These are phyloP conservation scores for Nemophila menziesii DNA, from an alignment of 257 asterid species.

Conservation along the genomic window DNA sequence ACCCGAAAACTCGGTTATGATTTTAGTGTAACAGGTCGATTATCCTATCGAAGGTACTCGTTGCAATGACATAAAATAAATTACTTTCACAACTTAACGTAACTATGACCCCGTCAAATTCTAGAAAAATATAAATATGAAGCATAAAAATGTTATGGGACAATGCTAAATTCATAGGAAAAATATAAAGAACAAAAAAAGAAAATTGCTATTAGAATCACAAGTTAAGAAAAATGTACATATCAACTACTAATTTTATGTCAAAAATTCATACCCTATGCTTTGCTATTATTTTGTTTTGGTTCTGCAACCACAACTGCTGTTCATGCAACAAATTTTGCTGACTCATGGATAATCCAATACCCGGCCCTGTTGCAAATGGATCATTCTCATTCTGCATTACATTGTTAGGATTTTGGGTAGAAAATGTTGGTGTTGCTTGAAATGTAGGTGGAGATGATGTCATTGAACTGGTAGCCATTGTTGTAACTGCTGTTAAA, in stretches of 20 bases:
- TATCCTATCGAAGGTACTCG: too few species aligned
- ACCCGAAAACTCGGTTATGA: too few species aligned
- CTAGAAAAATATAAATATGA: too few species aligned
- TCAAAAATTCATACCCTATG: conserved; percentile 22
- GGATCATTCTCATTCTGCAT: conserved; percentile 39
- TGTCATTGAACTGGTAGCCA: neutral
- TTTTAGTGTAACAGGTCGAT: too few species aligned
- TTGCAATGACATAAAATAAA: too few species aligned
- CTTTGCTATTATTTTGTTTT: conserved; percentile 61
- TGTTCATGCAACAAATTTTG: conserved; percentile 38
- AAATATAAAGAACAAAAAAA: neutral
- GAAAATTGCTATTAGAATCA: too few species aligned
- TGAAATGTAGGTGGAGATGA: conserved; percentile 9
- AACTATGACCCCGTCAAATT: too few species aligned
- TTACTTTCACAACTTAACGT: too few species aligned
- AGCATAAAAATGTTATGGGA: too few species aligned
- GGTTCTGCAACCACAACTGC: conserved; percentile 62
- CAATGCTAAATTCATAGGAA: too few species aligned
- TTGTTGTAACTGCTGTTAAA: neutral
- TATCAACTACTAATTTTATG: too few species aligned
- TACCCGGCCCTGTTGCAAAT: conserved; percentile 25
- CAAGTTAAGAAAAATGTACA: too few species aligned
- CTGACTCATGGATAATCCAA: conserved; percentile 20
- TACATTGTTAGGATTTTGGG: conserved; percentile 14
- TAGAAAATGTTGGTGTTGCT: conserved; percentile 40